Base-by-base conservation (phyloP, 2,329 filamentous ascomycete genomes). In the Monosporascus sp. region DNA sequence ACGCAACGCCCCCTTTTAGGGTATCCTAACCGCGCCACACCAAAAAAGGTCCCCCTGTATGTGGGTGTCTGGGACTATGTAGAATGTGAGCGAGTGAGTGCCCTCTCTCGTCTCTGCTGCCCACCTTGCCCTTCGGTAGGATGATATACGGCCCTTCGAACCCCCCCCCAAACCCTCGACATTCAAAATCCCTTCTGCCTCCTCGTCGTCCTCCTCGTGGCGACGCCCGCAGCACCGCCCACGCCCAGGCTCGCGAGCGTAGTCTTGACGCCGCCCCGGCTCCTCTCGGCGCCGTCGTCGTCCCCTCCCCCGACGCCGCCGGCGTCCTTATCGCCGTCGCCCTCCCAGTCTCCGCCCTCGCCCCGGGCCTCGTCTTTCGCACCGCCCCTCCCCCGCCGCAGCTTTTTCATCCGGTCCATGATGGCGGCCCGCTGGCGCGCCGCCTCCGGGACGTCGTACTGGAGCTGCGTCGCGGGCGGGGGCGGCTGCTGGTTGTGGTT, bases 361-460 rank as follows among this genome's bases (percentile, higher is more conserved):
- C 11, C n/a, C 20, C 8, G 24, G 18, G 7, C 11, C 3, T 51
- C 41, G 7, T 45, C 43, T 5, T 5, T 35, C 31, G 31, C 31
- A 3, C 7, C 43, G 9, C 43, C 8, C 17, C 43, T 24, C 3
- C n/a, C 14, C 5, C 20, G 22, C 43, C 49, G 43, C 38, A 50
- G 37, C 3, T 22, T 22, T 22, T 22, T 22, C 50, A 68, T 64
- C 22, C 60, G 60, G 35, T 61, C 59, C 44, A 66, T 51, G 7
- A 68, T 56, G 7, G 54, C 56, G 15, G 59, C 59, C 3, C 67
- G 60, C 44, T 66, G 62, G 54, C 70, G 66, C 56, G 72, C 67
- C 3, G 78, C 78, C 18, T 78, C 74, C 0, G 78, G 74, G 53
- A 82, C 78, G 5, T 75, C 70, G 53, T 83, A 84, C 54, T 74